phyloP scores from a whole-genome alignment of 805 yeast genomes.

The Yarrowia osloensis region DNA sequence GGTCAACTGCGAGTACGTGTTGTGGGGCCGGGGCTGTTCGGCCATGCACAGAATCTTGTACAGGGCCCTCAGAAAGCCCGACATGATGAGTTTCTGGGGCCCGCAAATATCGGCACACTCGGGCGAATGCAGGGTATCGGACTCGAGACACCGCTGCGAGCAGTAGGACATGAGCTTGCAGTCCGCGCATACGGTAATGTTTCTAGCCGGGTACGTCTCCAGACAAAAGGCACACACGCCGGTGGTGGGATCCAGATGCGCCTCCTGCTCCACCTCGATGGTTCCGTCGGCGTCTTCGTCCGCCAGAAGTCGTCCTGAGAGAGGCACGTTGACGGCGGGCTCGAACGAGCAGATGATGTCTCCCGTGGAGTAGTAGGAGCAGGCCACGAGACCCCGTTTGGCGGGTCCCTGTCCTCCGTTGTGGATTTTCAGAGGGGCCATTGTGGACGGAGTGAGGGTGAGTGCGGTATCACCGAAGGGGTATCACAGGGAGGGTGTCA shows the following conservation, averaged over 20 bases:
- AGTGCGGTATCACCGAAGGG: too few relatives aligned
- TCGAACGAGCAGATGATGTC: slow-evolving; percentile 12
- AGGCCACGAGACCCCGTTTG: slow-evolving; percentile 4
- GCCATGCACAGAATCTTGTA: not conserved
- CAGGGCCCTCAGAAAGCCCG: slow-evolving; percentile 6
- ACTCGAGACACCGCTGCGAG: not conserved
- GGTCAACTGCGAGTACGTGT: not conserved
- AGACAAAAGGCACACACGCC: slow-evolving; percentile 2
- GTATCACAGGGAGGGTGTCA: too few relatives aligned
- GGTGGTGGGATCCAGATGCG: not conserved
- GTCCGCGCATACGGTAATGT: not conserved
- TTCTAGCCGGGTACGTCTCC: not conserved
- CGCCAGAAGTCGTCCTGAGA: not conserved
- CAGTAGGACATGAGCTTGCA: slow-evolving; percentile 23
- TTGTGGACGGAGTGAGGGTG: not conserved
- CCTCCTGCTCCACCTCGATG: slow-evolving; percentile 9
- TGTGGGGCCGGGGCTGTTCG: not conserved
- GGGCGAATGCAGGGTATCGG: not conserved
- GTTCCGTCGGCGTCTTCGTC: not conserved
- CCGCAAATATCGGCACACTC: not conserved
- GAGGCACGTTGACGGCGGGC: not conserved
- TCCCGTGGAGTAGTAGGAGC: not conserved
- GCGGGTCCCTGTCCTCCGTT: not conserved
- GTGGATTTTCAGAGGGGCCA: not conserved
- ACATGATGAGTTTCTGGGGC: slow-evolving; percentile 8